Evolutionary conservation across 1,284 basidiomycete species (phyloP).

Genomic region (Ceratobasidium sp.): DNA sequence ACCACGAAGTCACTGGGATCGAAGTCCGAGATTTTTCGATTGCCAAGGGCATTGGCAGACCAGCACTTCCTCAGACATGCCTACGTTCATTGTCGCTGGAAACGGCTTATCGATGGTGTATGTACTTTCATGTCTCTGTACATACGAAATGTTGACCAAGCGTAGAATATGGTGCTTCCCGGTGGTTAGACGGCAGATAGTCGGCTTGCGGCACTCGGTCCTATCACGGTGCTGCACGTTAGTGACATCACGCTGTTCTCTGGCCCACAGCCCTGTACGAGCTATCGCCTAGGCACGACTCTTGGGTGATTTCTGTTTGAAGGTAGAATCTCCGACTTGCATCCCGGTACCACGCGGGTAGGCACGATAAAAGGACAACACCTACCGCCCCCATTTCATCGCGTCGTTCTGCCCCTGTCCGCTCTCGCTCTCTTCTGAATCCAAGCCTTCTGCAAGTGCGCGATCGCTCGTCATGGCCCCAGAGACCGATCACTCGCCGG

Average conservation of each 20-base stretch:
- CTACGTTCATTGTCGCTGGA: neutral
- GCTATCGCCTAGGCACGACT: constrained; percentile 14
- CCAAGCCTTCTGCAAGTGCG: constrained; percentile 9
- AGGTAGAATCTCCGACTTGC: constrained; percentile 33
- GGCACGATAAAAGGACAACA: constrained; percentile 29
- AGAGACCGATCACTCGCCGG: constrained; percentile 21
- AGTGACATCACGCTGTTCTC: constrained; percentile 42
- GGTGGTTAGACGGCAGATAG: constrained; percentile 43
- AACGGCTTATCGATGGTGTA: constrained; percentile 41
- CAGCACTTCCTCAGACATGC: constrained; percentile 17
- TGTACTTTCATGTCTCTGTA: constrained; percentile 41
- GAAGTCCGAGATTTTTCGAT: constrained; percentile 31
- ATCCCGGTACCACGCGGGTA: constrained; percentile 1
- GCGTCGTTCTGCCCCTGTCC: constrained; percentile 5
- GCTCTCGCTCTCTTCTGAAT: constrained; percentile 22
- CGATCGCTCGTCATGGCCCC: constrained; percentile 26
- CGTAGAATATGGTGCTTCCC: constrained; percentile 19
- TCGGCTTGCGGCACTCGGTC: constrained; percentile 39
- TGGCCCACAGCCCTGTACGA: constrained; percentile 24
- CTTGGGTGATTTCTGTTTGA: constrained; percentile 16
- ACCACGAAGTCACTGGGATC: neutral
- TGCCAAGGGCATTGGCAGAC: neutral
- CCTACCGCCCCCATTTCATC: neutral
- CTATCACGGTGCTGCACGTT: constrained; percentile 37
- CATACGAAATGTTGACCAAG: constrained; percentile 16